phyloP scores from a whole-genome alignment of 75 land plant species.

The Cryptomeria japonica region DNA sequence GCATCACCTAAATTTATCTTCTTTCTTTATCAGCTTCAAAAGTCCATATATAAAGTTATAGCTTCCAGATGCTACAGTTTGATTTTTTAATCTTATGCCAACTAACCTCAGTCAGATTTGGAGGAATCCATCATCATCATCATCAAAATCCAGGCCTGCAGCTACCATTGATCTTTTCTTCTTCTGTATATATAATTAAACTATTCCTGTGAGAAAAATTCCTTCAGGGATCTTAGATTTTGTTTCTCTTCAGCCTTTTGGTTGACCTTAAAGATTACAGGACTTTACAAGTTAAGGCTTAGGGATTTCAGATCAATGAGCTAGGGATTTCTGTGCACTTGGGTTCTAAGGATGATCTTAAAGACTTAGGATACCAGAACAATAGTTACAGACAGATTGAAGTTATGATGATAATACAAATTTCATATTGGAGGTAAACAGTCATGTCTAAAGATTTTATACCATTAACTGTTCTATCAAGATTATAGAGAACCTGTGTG shows the following conservation, averaged over 20 bases:
- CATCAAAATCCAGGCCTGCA: slow-evolving; percentile 6
- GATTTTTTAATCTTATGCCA: neutral
- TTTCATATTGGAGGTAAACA: neutral
- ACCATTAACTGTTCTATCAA: neutral
- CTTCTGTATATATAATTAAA: neutral
- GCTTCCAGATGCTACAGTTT: neutral
- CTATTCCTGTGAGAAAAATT: neutral
- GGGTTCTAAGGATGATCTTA: neutral
- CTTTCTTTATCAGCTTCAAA: neutral
- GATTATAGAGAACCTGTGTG: neutral
- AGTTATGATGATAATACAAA: neutral
- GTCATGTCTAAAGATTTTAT: neutral
- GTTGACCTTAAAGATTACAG: neutral
- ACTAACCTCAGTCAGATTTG: neutral
- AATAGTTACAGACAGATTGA: neutral
- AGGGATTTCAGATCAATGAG: neutral
- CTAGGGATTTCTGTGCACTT: neutral
- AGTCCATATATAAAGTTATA: neutral
- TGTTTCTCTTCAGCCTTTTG: neutral
- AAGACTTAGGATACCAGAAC: neutral
- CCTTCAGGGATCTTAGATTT: neutral
- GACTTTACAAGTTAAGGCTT: neutral
- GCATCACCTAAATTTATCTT: neutral
- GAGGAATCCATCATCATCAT: neutral
- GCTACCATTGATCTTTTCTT: neutral